Evolutionary conservation across 306 rosid species (phyloP).

Genomic region (Quercus wislizeni): DNA sequence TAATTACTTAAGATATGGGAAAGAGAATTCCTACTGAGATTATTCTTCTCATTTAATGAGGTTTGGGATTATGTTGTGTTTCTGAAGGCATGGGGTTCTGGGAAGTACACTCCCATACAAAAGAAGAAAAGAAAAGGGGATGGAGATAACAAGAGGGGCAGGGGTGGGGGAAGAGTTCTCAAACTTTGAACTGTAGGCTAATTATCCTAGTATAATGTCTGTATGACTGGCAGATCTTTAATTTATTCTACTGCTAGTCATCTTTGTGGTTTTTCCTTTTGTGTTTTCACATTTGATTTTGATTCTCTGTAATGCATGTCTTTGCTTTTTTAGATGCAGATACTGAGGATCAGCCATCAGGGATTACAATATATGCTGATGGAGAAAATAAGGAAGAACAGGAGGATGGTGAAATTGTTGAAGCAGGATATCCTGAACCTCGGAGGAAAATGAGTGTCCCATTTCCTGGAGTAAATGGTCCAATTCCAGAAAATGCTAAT

Average conservation of each 20-base stretch:
- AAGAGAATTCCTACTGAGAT: neutral
- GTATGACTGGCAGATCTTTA: neutral
- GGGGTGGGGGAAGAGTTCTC: neutral
- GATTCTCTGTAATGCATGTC: constrained; percentile 1
- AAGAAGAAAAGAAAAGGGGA: too few species aligned
- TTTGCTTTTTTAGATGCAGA: constrained; percentile 56
- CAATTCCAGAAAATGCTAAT: constrained; percentile 82
- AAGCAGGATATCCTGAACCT: constrained; percentile 40
- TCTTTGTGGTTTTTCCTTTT: neutral
- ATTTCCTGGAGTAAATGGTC: constrained; percentile 89
- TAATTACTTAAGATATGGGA: neutral
- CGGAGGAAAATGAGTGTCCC: constrained; percentile 55
- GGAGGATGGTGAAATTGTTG: constrained; percentile 93
- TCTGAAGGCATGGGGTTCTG: too few species aligned
- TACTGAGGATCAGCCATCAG: constrained; percentile 87
- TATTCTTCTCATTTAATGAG: neutral
- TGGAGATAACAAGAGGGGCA: too few species aligned
- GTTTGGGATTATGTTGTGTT: neutral
- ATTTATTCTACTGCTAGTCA: neutral
- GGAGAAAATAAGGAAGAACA: constrained; percentile 52
- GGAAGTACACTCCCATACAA: too few species aligned
- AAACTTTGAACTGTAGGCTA: neutral
- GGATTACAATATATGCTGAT: constrained; percentile 73
- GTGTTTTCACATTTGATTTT: constrained; percentile 6
- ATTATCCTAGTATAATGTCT: neutral